Evolutionary conservation across 306 rosid species (phyloP).

Genomic region (Arachis hypogaea): DNA sequence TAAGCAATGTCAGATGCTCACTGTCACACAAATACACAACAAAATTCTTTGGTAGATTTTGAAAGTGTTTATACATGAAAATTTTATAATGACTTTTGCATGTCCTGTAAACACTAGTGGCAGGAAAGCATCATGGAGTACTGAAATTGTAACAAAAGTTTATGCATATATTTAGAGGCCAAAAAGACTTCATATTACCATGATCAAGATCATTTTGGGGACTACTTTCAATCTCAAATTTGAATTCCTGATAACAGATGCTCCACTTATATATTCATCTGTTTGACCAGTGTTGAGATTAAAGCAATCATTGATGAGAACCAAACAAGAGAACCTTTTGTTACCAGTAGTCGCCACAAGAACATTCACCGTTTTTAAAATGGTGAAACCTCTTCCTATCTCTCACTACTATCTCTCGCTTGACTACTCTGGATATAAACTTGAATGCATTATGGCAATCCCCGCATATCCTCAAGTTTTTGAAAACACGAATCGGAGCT

Average conservation of each 20-base stretch:
- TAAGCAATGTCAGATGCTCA: conserved; percentile 23
- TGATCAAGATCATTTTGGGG: conserved; percentile 33
- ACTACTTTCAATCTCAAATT: conserved; percentile 28
- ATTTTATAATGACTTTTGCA: background rate
- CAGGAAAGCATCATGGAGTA: conserved; percentile 5
- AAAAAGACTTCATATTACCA: conserved; percentile 28
- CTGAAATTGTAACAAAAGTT: background rate
- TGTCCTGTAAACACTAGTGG: conserved; percentile 17
- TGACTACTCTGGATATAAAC: conserved; percentile 51
- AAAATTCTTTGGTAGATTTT: background rate
- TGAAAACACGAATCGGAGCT: conserved; percentile 56
- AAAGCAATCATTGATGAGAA: conserved; percentile 20
- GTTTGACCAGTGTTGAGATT: conserved; percentile 13
- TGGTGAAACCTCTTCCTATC: conserved; percentile 59
- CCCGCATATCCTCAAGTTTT: conserved; percentile 56
- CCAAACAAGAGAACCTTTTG: conserved; percentile 31
- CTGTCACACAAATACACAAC: background rate
- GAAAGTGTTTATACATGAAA: background rate
- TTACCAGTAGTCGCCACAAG: conserved; percentile 62
- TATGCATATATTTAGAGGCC: conserved; percentile 23
- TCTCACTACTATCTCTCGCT: conserved; percentile 55
- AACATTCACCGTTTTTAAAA: conserved; percentile 55
- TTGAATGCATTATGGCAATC: conserved; percentile 63
- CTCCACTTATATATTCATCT: conserved; percentile 29
- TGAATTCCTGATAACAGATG: conserved; percentile 27